Evolutionary conservation across 768 basidiomycete species (phyloP), one percentile per base, ranked within the genome.

Genomic region (Kwoniella dejecticola): DNA sequence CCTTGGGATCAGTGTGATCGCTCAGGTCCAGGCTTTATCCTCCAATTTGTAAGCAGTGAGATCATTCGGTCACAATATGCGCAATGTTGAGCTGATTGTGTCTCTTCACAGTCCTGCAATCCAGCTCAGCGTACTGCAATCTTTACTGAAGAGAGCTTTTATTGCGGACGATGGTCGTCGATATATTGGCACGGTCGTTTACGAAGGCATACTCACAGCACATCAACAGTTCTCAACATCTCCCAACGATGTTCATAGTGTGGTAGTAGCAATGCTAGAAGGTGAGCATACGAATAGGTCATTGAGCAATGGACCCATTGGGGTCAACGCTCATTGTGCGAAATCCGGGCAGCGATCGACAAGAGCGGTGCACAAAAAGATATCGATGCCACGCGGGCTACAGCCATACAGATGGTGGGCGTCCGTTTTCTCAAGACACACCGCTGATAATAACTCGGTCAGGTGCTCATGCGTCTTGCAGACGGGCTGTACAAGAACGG

Each of bases 181-280:
- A 15, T 36, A 52, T 33, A 21, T 56, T 2, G 24, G 10, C 3
- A 41, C 29, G 17, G 46, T 56, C 12, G n/a, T 56, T 10, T 56
- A 56, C 30, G 54, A 56, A 23, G 54, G 54, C 0, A 31, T 56
- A 40, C 12, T 31, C 17, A 30, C 46, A 2, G 54, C 42, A 12
- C 54, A 44, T 7, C 54, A 56, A 23, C 17, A 11, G 19, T 27
- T 45, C 5, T 8, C 29, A 7, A 33, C 4, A n/a, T n/a, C 30
- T 40, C 21, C 42, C 8, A 26, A 56, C n/a, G 54, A 17, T n/a
- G 30, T 17, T 17, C 24, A 33, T 19, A 19, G 21, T n/a, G 26
- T 11, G 31, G 42, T 56, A 4, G 11, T 33, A 1, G n/a, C 30
- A 1, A 38, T 29, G 21, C n/a, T 30, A 5, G 42, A 31, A 45